Evolutionary conservation across 192 early-diverging fungal genomes (phyloP).

Genomic region (Spizellomyces punctatus): DNA sequence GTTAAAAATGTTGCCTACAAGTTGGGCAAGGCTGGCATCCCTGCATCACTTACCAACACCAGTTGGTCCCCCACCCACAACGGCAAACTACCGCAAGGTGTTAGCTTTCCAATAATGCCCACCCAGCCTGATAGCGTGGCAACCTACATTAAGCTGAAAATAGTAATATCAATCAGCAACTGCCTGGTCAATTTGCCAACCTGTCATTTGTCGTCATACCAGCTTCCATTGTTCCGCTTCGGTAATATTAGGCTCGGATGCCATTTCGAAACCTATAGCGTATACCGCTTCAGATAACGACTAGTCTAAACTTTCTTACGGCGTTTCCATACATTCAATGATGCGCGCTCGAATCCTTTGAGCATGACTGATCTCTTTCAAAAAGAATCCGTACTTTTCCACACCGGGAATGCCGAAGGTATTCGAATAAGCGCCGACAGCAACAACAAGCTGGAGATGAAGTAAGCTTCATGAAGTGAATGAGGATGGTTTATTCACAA

Average conservation of each 20-base stretch:
- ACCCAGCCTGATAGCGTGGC: too few species aligned
- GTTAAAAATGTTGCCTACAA: too few species aligned
- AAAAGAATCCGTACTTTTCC: slow-evolving; percentile 78
- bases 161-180: too few species aligned
- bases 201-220: neutral
- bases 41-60: slow-evolving; percentile 29
- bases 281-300: neutral
- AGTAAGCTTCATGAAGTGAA: neutral
- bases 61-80: slow-evolving; percentile 89
- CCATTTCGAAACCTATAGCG: slow-evolving; percentile 58
- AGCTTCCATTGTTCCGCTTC: slow-evolving; percentile 62
- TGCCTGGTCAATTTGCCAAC: too few species aligned
- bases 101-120: too few species aligned
- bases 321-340: slow-evolving; percentile 51
- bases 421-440: slow-evolving; percentile 82
- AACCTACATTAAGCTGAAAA: too few species aligned
- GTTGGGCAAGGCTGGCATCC: neutral
- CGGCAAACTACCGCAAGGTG: slow-evolving; percentile 70
- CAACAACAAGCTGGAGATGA: slow-evolving; percentile 62
- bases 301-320: neutral
- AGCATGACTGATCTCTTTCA: slow-evolving; percentile 87
- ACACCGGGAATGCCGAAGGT: slow-evolving; percentile 89
- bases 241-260: slow-evolving; percentile 64
- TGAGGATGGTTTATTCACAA: neutral
- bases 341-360: slow-evolving; percentile 78